These are phyloP conservation scores for Pyricularia pennisetigena DNA, from an alignment of 2,329 filamentous ascomycete species.

Conservation along the genomic window DNA sequence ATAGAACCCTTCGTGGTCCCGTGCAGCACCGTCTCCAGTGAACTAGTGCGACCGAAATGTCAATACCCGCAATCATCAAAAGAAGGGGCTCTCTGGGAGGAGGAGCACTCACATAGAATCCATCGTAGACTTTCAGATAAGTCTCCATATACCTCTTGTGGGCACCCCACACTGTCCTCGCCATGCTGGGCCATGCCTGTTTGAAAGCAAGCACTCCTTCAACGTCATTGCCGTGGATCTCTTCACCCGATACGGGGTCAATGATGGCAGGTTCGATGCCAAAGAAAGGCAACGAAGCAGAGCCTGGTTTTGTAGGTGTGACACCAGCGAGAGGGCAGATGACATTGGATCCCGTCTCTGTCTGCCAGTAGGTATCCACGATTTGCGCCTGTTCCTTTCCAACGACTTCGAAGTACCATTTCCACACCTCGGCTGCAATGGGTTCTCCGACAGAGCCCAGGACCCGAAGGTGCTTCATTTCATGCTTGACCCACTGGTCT, in stretches of 20 bases:
- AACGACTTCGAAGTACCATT: slow-evolving; percentile 96
- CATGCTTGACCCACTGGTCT: slow-evolving; percentile 79
- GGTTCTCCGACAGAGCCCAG: slow-evolving; percentile 94
- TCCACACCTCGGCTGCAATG: slow-evolving; percentile 97
- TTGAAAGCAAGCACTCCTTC: slow-evolving; percentile 96
- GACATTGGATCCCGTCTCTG: slow-evolving; percentile 93
- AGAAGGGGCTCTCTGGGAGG: not conserved
- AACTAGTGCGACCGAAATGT: slow-evolving; percentile 41
- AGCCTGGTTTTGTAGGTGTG: slow-evolving; percentile 93
- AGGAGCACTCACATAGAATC: slow-evolving; percentile 74
- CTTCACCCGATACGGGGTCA: slow-evolving; percentile 88
- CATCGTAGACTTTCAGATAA: slow-evolving; percentile 94
- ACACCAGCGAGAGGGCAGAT: slow-evolving; percentile 89
- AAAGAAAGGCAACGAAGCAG: slow-evolving; percentile 94
- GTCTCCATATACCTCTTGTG: slow-evolving; percentile 99
- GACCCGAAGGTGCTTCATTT: slow-evolving; percentile 83
- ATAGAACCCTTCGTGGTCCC: slow-evolving; percentile 98
- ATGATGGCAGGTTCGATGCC: slow-evolving; percentile 97
- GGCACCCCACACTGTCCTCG: slow-evolving; percentile 91
- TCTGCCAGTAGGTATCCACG: slow-evolving; percentile 99
- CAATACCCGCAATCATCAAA: slow-evolving; percentile 1
- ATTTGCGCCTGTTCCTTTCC: slow-evolving; percentile 90
- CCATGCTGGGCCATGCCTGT: slow-evolving; percentile 97
- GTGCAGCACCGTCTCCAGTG: slow-evolving; percentile 86
- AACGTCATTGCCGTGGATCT: slow-evolving; percentile 91